These are phyloP conservation scores for Vicia faba DNA, from an alignment of 306 rosid genomes.

Conservation along the genomic window DNA sequence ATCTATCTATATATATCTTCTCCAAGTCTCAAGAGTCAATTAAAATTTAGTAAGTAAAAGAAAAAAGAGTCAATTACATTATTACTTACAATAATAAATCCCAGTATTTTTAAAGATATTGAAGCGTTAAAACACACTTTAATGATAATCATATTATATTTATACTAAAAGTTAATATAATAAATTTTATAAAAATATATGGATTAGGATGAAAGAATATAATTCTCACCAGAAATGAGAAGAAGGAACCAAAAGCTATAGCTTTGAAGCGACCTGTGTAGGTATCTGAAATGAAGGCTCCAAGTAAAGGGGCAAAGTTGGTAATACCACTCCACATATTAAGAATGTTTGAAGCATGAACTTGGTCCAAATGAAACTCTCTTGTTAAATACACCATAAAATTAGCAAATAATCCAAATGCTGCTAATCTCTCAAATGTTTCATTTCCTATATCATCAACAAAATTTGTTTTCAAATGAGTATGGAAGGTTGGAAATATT, in stretches of 20 bases:
- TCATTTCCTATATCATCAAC: slow-evolving; percentile 64
- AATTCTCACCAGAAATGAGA: slow-evolving; percentile 51
- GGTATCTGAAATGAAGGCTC: slow-evolving; percentile 85
- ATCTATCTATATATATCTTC: background rate
- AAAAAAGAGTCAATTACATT: background rate
- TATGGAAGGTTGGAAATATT: background rate
- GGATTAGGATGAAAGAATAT: background rate
- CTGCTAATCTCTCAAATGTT: slow-evolving; percentile 77
- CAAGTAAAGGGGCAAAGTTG: slow-evolving; percentile 68
- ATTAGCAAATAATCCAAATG: slow-evolving; percentile 69
- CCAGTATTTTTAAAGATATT: background rate
- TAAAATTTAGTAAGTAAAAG: background rate
- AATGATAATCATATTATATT: background rate
- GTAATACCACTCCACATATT: slow-evolving; percentile 65
- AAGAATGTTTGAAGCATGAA: slow-evolving; percentile 62
- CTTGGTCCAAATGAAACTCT: slow-evolving; percentile 70
- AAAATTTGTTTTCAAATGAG: background rate
- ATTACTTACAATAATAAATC: background rate
- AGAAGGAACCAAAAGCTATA: slow-evolving; percentile 68
- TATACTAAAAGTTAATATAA: background rate
- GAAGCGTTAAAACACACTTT: background rate
- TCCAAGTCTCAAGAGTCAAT: background rate
- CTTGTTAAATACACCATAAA: slow-evolving; percentile 76
- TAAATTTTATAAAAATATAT: background rate
- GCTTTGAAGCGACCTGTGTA: slow-evolving; percentile 73